Evolutionary conservation across 208 protist genomes (phyloP).

Genomic region (Eutreptiella sp.): DNA sequence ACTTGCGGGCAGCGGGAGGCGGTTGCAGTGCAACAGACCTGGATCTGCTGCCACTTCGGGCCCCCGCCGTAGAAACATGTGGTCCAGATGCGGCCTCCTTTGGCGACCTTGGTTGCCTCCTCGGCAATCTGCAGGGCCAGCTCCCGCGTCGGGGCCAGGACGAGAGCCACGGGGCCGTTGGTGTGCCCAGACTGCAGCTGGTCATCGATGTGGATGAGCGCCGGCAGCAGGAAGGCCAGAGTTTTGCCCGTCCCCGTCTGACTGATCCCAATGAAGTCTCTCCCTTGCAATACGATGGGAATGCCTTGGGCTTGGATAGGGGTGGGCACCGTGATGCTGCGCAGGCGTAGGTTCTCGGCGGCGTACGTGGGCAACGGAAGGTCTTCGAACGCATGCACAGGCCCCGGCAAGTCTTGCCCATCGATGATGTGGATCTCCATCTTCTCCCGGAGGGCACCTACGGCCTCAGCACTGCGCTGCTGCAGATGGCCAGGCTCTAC

Average conservation of each 20-base stretch:
- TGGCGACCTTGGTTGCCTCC: slow-evolving; percentile 55
- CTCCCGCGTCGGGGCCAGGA: slow-evolving; percentile 92
- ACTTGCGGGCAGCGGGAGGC: too few relatives aligned
- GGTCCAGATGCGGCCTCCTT: slow-evolving; percentile 34
- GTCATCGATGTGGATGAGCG: slow-evolving; percentile 61
- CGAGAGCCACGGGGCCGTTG: slow-evolving; percentile 64
- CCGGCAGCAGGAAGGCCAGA: slow-evolving; percentile 68
- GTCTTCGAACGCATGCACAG: slow-evolving; percentile 26
- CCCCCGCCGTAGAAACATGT: slow-evolving; percentile 81
- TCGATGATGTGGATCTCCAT: too few relatives aligned
- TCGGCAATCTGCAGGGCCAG: slow-evolving; percentile 91
- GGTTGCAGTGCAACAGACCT: too few relatives aligned
- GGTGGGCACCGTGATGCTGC: slow-evolving; percentile 68
- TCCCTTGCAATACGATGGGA: slow-evolving; percentile 50
- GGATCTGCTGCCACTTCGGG: slow-evolving; percentile 63
- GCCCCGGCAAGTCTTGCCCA: too few relatives aligned
- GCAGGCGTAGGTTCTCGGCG: slow-evolving; percentile 66
- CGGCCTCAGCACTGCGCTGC: too few relatives aligned
- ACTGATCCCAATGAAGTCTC: slow-evolving; percentile 72
- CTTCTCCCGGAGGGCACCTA: too few relatives aligned
- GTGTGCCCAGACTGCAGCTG: slow-evolving; percentile 37
- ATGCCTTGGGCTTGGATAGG: slow-evolving; percentile 64
- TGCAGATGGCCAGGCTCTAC: too few relatives aligned
- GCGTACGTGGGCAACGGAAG: slow-evolving; percentile 53
- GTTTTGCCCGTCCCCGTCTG: slow-evolving; percentile 71